Evolutionary conservation across 2,329 filamentous ascomycete species (phyloP), one percentile per base, ranked within the genome.

Genomic region (Alternaria sp.): DNA sequence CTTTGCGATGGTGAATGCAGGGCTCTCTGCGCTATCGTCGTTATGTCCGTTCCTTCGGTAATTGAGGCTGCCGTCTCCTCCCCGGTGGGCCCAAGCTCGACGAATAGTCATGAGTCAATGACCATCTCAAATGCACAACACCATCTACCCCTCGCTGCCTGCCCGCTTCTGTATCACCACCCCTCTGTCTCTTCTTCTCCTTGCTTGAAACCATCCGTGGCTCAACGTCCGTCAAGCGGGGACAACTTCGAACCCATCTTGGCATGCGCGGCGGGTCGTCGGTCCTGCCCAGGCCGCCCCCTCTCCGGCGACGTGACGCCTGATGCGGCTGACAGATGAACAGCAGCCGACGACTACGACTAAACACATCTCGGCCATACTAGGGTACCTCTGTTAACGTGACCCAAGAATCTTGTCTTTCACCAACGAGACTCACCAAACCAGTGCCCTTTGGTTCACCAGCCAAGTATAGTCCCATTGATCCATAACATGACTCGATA

Each of bases 51-150:
- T 39, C 39, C 24, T 34, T 51, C 57, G 57, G 57, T 55, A 59
- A 56, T 56, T 51, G 44, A 54, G 36, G 20, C 42, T 34, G 54
- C 38, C 57, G 54, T 57, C 54, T 57, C 54, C 54, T 44, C 54
- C n/a, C 54, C 51, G 54, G 47, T 57, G 54, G 54, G 54, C 54
- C 54, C 14, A 36, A 36, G 32, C 32, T 28, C 52, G 54, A 18
- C 44, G 36, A 18, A 14, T 14, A 5, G 22, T 18, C 30, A 32
- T 8, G 38, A 4, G 18, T 41, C 38, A 20, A 20, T 20, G 7
- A 20, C 38, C 38, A 20, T 41, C 16, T 9, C 38, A 20, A 12
- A 20, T 18, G 2, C n/a, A 20, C 38, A 41, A 20, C 38, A 30
- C 47, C 34, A 16, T 11, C 32, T 16, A 12, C 32, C 32, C 32